Conservation (phyloP, 208 protist genomes). For the Leishmania gerbilli region DNA sequence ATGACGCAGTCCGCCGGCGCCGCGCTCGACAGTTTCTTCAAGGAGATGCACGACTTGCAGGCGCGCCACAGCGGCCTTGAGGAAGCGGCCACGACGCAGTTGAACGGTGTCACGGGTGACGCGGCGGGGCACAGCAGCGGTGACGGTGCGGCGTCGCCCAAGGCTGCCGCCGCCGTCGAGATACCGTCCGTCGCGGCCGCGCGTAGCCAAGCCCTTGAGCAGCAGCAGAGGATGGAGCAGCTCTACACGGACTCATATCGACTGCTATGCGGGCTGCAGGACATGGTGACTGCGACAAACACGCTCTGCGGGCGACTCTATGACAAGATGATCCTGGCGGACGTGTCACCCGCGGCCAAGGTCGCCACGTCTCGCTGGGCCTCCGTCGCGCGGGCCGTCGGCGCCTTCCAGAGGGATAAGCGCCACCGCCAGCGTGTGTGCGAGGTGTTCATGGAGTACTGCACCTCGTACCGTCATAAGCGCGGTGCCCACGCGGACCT, state of each 20-base stretch:
- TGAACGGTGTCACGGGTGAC: neutral
- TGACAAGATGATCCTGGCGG: slow-evolving; percentile 55
- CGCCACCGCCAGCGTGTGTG: slow-evolving; percentile 77
- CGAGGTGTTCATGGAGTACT: slow-evolving; percentile 82
- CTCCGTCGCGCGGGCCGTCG: slow-evolving; percentile 65
- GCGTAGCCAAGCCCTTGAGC: slow-evolving; percentile 42
- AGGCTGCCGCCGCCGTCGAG: slow-evolving; percentile 6
- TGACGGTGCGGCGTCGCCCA: neutral
- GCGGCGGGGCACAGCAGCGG: neutral
- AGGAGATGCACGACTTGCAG: slow-evolving; percentile 37
- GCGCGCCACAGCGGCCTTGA: slow-evolving; percentile 13
- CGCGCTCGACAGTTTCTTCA: slow-evolving; percentile 62
- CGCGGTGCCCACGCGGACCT: neutral
- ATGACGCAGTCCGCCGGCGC: slow-evolving; percentile 51
- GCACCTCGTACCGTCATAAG: slow-evolving; percentile 39
- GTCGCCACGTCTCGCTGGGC: slow-evolving; percentile 77
- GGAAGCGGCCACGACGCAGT: neutral
- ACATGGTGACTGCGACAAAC: slow-evolving; percentile 56
- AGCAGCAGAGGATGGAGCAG: slow-evolving; percentile 40
- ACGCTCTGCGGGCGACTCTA: slow-evolving; percentile 66
- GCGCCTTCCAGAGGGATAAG: slow-evolving; percentile 67
- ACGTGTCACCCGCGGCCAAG: slow-evolving; percentile 50
- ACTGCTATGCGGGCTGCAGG: slow-evolving; percentile 56
- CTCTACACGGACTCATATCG: slow-evolving; percentile 70
- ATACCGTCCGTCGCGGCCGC: slow-evolving; percentile 50